phyloP scores from a whole-genome alignment of 1,284 basidiomycete species.

The Meira nashicola region DNA sequence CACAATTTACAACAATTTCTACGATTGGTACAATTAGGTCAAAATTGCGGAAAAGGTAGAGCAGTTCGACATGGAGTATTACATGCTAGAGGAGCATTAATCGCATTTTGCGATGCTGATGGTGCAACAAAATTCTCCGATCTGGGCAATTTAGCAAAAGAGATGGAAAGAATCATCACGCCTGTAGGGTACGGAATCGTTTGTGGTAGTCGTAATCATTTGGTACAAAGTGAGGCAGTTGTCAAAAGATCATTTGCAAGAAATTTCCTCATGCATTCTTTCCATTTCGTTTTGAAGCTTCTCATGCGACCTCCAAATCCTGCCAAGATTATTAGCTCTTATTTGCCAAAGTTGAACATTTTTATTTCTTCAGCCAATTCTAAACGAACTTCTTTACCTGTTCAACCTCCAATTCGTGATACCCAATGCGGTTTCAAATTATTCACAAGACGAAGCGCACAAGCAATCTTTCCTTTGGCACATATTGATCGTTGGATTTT shows the following conservation, averaged over 20 bases:
- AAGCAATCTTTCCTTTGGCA: constrained; percentile 66
- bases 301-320: constrained; percentile 39
- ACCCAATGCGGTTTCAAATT: constrained; percentile 94
- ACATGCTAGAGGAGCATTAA: constrained; percentile 68
- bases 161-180: constrained; percentile 57
- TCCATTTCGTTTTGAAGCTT: constrained; percentile 60
- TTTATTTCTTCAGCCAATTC: neutral
- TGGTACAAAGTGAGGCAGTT: constrained; percentile 85
- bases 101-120: constrained; percentile 89
- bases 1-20: constrained; percentile 60
- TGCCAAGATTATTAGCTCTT: neutral
- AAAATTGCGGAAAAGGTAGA: constrained; percentile 84
- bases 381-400: constrained; percentile 15
- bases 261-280: constrained; percentile 84
- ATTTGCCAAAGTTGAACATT: neutral
- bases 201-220: constrained; percentile 77
- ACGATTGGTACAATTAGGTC: constrained; percentile 69
- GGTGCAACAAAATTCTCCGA: constrained; percentile 82
- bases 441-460: constrained; percentile 70
- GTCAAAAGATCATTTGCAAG: constrained; percentile 82
- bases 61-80: constrained; percentile 71
- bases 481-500: constrained; percentile 70
- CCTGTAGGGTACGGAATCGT: constrained; percentile 63
- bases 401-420: constrained; percentile 78
- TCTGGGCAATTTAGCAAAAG: constrained; percentile 66